Evolutionary conservation across 129 eudicot species (phyloP).

Genomic region (Saussurea involucrata): DNA sequence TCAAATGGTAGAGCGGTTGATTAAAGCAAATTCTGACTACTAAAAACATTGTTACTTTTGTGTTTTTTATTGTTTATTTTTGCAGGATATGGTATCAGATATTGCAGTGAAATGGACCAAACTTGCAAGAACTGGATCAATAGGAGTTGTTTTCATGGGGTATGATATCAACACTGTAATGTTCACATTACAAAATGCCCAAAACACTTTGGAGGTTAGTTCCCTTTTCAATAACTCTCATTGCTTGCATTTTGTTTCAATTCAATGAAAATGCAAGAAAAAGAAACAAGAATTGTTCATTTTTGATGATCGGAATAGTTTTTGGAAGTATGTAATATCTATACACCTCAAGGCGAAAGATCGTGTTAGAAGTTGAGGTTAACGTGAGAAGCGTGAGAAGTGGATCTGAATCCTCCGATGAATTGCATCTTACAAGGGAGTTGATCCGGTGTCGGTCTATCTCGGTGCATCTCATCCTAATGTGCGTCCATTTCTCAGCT

Average conservation of each 20-base stretch:
- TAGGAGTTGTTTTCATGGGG: slow-evolving; percentile 66
- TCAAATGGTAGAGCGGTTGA: not conserved
- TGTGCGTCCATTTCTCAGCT: too few relatives aligned
- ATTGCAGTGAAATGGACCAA: slow-evolving; percentile 80
- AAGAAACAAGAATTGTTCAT: too few relatives aligned
- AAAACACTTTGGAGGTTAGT: slow-evolving; percentile 71
- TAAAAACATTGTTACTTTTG: not conserved
- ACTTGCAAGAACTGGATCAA: slow-evolving; percentile 71
- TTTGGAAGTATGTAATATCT: not conserved
- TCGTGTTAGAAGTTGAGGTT: too few relatives aligned
- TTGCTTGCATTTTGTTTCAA: not conserved
- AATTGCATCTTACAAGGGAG: too few relatives aligned
- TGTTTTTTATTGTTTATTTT: not conserved
- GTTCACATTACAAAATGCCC: slow-evolving; percentile 85
- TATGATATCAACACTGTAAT: slow-evolving; percentile 76
- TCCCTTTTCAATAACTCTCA: not conserved
- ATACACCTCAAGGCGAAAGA: too few relatives aligned
- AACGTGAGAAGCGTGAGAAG: too few relatives aligned
- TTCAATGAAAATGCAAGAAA: not conserved
- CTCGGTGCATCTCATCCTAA: too few relatives aligned
- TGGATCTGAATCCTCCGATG: too few relatives aligned
- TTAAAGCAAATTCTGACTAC: not conserved
- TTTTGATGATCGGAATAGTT: too few relatives aligned
- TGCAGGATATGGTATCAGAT: slow-evolving; percentile 65
- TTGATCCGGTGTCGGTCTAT: too few relatives aligned